Evolutionary conservation across 2,329 filamentous ascomycete species (phyloP), one percentile per base, ranked within the genome.

Genomic region (Epichloe hybrida): DNA sequence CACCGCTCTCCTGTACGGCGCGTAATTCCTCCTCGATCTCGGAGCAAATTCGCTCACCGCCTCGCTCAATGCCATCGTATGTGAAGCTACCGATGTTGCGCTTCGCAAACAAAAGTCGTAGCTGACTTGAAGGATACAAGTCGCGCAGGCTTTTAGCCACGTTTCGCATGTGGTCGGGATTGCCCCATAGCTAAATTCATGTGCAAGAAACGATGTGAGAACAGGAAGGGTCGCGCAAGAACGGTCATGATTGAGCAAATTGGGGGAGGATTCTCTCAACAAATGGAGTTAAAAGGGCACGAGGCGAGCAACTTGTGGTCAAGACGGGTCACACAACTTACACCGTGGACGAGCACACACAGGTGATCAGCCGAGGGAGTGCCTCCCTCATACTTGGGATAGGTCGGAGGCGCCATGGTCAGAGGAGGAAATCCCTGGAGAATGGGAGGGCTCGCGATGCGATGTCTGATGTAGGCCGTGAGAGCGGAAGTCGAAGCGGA

Each of bases 331-430:
- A 9, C 34, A 54, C 49, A 52, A 66, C 77, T 65, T 77, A 86
- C 82, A 69, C 86, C 80, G 63, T 91, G 86, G 49, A 89, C 81
- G 43, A 91, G 73, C 41, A 91, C 84, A 60, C 82, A 85, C 54
- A 91, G 78, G 64, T 90, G 86, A 56, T 84, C 75, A 46, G 83
- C 80, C 52, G 75, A 68, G 43, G 62, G 49, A 60, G 67, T 73
- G 56, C 75, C 75, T 55, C 77, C 76, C 53, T 68, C 72, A 60
- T 72, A 72, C 39, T 52, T 51, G 46, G 50, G 47, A 41, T 53
- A 53, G 42, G 40, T 44, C 34, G 52, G 50, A 44, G 56, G 47
- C 39, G 52, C 37, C 52, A 53, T 53, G 52, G 31, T 40, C 40
- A 53, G 43, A 34, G 52, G 43, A 38, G 46, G 43, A 4, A 50